Evolutionary conservation across 306 rosid species (phyloP).

Genomic region (Cercis canadensis): DNA sequence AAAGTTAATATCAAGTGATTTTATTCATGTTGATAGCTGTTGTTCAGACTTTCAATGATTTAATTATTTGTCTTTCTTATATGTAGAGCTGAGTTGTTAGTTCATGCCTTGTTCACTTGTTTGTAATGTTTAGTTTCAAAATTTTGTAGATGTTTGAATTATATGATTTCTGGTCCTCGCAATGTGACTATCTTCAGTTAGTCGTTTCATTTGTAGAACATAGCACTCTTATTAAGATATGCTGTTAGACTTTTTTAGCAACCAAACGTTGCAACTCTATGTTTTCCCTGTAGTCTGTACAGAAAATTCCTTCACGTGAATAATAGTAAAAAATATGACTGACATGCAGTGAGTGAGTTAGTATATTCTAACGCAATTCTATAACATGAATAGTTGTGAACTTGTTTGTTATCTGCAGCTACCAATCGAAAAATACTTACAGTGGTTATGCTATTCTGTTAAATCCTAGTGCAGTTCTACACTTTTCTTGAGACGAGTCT

Average conservation of each 20-base stretch:
- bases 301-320: conserved; percentile 10
- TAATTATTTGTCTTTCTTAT: conserved; percentile 14
- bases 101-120: background rate
- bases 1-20: background rate
- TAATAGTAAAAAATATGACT: conserved; percentile 4
- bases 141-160: background rate
- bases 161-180: background rate
- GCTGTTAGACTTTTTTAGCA: conserved; percentile 13
- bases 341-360: conserved; percentile 5
- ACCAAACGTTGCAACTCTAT: conserved; percentile 22
- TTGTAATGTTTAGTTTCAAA: no score
- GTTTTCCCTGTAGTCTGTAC: conserved; percentile 22
- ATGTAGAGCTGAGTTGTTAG: conserved; percentile 13
- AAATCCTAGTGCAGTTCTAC: conserved; percentile 76
- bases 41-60: conserved; percentile 18
- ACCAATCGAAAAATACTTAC: conserved; percentile 6
- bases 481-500: conserved; percentile 95
- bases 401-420: conserved; percentile 20
- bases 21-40: conserved; percentile 7
- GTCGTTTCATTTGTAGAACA: no score
- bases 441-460: conserved; percentile 29
- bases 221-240: no score
- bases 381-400: conserved; percentile 14
- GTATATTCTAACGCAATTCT: conserved; percentile 12
- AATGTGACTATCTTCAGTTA: no score